Evolutionary conservation across 371 early-diverging fungal genomes (phyloP).

Genomic region (Mortierella sp.): DNA sequence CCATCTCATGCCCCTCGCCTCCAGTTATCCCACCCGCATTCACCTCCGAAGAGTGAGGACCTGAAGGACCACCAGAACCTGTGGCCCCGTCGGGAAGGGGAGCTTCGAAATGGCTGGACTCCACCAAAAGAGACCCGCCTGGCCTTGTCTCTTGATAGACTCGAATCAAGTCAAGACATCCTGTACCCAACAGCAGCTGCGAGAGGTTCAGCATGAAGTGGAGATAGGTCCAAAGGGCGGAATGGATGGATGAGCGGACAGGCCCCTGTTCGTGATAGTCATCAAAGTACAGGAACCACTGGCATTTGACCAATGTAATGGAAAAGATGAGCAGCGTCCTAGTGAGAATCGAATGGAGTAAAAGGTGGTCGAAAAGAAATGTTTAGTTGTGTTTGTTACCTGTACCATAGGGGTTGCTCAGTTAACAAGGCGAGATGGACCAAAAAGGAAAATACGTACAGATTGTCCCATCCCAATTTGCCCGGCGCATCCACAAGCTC

Average conservation of each 20-base stretch:
- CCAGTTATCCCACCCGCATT: background rate
- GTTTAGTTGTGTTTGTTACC: too few relatives aligned
- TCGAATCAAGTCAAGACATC: constrained; percentile 62
- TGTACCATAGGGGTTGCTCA: too few relatives aligned
- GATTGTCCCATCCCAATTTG: constrained; percentile 36
- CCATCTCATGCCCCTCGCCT: constrained; percentile 1
- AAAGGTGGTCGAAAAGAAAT: too few relatives aligned
- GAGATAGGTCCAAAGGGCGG: constrained; percentile 67
- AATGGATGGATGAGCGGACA: constrained; percentile 38
- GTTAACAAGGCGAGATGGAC: background rate
- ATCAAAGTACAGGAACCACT: constrained; percentile 49
- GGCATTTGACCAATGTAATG: constrained; percentile 37
- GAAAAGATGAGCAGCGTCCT: constrained; percentile 36
- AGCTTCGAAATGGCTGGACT: background rate
- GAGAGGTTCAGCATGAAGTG: constrained; percentile 70
- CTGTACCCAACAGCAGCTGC: constrained; percentile 70
- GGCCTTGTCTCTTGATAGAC: constrained; percentile 40
- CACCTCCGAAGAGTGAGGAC: background rate
- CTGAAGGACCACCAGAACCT: background rate
- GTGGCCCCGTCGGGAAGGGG: constrained; percentile 10
- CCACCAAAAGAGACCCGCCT: background rate
- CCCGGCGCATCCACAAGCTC: constrained; percentile 35
- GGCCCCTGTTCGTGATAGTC: constrained; percentile 46
- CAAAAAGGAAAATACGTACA: constrained; percentile 10
- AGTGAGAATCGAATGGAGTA: background rate